Evolutionary conservation across 108 stramenopile species (phyloP).

Genomic region (Skeletonema costatum): DNA sequence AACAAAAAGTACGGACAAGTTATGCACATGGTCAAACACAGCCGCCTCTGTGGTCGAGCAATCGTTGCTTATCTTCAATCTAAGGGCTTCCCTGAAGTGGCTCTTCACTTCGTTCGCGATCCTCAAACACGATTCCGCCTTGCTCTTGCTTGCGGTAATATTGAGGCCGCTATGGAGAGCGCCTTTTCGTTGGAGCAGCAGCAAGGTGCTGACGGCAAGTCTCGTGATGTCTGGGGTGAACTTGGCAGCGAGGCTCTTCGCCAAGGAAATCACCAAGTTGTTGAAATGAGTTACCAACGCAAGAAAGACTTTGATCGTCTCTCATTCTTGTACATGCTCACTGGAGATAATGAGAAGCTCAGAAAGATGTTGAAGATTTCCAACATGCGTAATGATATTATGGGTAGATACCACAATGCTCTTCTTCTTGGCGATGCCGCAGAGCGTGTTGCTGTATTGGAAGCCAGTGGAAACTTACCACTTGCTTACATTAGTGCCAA

Average conservation of each 20-base stretch:
- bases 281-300: slow-evolving; percentile 98
- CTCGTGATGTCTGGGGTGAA: slow-evolving; percentile 91
- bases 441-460: slow-evolving; percentile 93
- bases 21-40: slow-evolving; percentile 96
- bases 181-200: slow-evolving; percentile 87
- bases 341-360: slow-evolving; percentile 94
- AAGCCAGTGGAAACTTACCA: slow-evolving; percentile 91
- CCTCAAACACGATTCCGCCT: slow-evolving; percentile 94
- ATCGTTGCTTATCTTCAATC: slow-evolving; percentile 97
- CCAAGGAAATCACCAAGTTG: slow-evolving; percentile 97
- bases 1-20: slow-evolving; percentile 95
- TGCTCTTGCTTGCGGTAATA: slow-evolving; percentile 98
- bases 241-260: slow-evolving; percentile 95
- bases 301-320: slow-evolving; percentile 98
- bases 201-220: slow-evolving; percentile 59
- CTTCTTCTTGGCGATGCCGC: slow-evolving; percentile 94
- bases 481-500: slow-evolving; percentile 94
- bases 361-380: slow-evolving; percentile 98
- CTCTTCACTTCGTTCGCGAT: slow-evolving; percentile 98
- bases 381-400: slow-evolving; percentile 93
- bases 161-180: slow-evolving; percentile 97
- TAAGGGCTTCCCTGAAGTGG: slow-evolving; percentile 99
- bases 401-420: slow-evolving; percentile 98
- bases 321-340: slow-evolving; percentile 96
- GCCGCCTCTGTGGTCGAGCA: slow-evolving; percentile 94